Base-by-base conservation (phyloP, 2,329 filamentous ascomycete genomes). In the Lachnum nothofagi region DNA sequence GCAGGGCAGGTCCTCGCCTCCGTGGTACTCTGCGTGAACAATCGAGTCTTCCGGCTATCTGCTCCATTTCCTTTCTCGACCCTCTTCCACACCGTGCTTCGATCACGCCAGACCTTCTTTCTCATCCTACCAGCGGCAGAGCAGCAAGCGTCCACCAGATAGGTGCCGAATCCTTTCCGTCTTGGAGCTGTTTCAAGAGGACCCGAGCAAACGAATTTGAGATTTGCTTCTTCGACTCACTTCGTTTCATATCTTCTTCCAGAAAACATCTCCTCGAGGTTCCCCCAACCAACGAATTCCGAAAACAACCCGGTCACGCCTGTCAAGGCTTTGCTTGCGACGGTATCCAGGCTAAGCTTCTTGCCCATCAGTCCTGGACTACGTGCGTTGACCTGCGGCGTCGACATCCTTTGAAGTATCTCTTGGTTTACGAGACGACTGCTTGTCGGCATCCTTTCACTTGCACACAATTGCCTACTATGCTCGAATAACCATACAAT, bases 391-490 rank as follows among this genome's bases (percentile, higher is more conserved):
- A 20, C 23, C 52, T 44, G 41, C 25, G 40, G 43, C 34, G 41
- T 40, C 40, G 31, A 42, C 37, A 25, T 49, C 41, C 52, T 47
- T 44, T 52, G 17, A 52, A 56, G 38, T 56, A n/a, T n/a, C n/a
- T n/a, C n/a, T n/a, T n/a, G n/a, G n/a, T n/a, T n/a, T n/a, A n/a
- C n/a, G n/a, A n/a, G n/a, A n/a, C 53, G 44, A 59, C 51, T 41
- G 59, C 59, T 61, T 59, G 58, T 59, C 40, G 60, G 55, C 56
- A 55, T 53, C 46, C 46, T 53, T 55, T 53, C 52, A 29, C 41
- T 51, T 38, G 44, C 50, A 46, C 44, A 35, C 34, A 33, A 27
- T 25, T 37, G 44, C 43, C 53, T 46, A 48, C 34, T 46, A 60
- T 63, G 60, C 58, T 46, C 50, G 49, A 46, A 53, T 61, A 61